Base-by-base conservation (phyloP, 73 alveolate species). In the Tetrahymena thermophila region DNA sequence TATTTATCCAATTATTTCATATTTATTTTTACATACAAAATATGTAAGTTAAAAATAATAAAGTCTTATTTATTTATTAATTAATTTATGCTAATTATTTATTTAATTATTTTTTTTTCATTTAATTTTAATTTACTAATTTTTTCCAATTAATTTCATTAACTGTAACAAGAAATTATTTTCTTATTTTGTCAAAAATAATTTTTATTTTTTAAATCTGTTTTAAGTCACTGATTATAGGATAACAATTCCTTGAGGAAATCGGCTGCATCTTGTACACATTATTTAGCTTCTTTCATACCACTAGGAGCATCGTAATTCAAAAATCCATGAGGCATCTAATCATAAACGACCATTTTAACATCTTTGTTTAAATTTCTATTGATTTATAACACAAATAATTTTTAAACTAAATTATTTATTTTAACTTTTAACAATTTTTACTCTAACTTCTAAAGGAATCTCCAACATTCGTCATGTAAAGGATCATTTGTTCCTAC, bases 401-500 rank as follows among this genome's bases (percentile, higher is more conserved):
- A 9, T 0, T 7, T 40, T 3, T 7, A 40, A 7, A 40, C 15
- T 40, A 40, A 40, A 40, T 40, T 40, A 40, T 40, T 40, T 40
- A 40, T 40, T 40, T 40, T 40, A 40, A 8, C 15, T 7, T n/a
- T n/a, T n/a, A n/a, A n/a, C n/a, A 40, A 7, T 40, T 40, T 40
- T 95, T 89, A 40, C 85, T 37, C 71, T 55, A 95, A 42, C 35
- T 35, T 95, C 43, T 95, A n/a, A 6, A 93, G 43, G 40, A 97
- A 96, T 93, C 97, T 97, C 85, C 94, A 97, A 58, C 98, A 94
- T 56, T 97, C 99, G 93, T 97, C 99, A 96, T 97, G 97, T 31
- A 97, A 96, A 57, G 99, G 99, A 93, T 97, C 99, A 71, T 96
- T 96, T 34, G 97, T 97, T 34, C 98, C 98, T 44, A 96, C 94